Evolutionary conservation across 139 green algal genomes (phyloP).

Genomic region (Pleodorina starrii): DNA sequence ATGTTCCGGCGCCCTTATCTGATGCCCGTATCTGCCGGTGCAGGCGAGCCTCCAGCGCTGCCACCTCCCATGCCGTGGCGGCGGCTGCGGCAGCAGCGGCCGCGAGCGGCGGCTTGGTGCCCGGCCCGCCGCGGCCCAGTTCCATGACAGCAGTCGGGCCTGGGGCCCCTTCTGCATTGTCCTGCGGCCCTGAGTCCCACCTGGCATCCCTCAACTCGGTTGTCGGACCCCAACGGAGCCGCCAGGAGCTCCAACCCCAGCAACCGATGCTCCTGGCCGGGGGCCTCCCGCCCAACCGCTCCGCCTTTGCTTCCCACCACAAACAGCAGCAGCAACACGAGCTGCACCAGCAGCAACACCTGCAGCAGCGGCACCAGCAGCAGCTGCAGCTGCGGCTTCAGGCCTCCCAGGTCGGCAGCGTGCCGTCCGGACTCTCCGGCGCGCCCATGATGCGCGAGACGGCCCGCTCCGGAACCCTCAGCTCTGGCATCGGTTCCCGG

Average conservation of each 20-base stretch:
- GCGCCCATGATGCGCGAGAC: neutral
- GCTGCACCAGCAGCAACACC: neutral
- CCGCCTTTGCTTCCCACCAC: too few relatives aligned
- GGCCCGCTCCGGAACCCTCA: neutral
- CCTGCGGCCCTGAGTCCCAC: neutral
- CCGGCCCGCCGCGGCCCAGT: neutral
- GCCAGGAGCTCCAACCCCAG: neutral
- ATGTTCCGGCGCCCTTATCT: too few relatives aligned
- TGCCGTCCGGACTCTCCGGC: neutral
- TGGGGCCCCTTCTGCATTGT: too few relatives aligned
- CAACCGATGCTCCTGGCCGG: too few relatives aligned
- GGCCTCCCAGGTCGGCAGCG: neutral
- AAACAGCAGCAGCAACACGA: neutral
- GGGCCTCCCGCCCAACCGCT: too few relatives aligned
- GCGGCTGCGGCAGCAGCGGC: too few relatives aligned
- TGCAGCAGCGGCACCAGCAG: neutral
- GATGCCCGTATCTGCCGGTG: too few relatives aligned
- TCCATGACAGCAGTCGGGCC: neutral
- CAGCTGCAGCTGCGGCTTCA: neutral
- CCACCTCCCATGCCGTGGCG: neutral
- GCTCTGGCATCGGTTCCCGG: neutral
- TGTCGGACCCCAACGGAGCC: too few relatives aligned
- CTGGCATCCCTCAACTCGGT: conserved; percentile 13
- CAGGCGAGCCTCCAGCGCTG: conserved; percentile 28
- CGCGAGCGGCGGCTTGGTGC: conserved; percentile 15